Base-by-base conservation (phyloP, 139 green algal species). In the Picochlorum sp. region DNA sequence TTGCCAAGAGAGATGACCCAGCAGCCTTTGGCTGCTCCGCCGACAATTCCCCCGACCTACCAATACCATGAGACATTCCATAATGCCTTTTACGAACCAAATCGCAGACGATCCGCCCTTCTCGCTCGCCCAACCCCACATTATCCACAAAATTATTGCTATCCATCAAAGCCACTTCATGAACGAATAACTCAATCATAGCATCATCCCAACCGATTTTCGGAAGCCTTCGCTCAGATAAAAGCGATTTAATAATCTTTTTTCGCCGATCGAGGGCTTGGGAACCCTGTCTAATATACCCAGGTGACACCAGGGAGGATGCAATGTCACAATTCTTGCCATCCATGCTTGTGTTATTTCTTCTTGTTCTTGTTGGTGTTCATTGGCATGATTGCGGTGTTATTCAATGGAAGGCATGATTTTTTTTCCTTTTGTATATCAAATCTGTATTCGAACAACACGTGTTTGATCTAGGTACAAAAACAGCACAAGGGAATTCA, bases 1-100 rank as follows among this genome's bases (percentile, higher is more conserved):
- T 85, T 3, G 78, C 79, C 41, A 97, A 68, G 24, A 98, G 75
- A 0, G 86, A 93, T 5, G 86, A 96, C 4, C 92, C 92, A n/a
- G 85, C 83, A n/a, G 83, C 87, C 78, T 98, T 98, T 54, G 93
- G 93, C 65, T 98, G 93, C 73, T 96, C 90, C 15, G 94, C 93
- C 4, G 87, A 72, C 21, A 98, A 73, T 71, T 96, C 88, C 0
- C 92, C 92, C 0, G 79, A 91, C 1, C 92, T 69, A 1, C 92
- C 92, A 24, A 98, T 93, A 58, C 92, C 92, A 61, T 98, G 92
- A 1, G 88, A 83, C 10, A 98, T 68, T 21, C 80, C 57, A 63
- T 73, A 92, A 72, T 97, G 78, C 4, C 90, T 62, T 9, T 70
- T 60, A 0, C 68, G 57, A 51, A 98, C 92, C 14, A 97, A 65